Evolutionary conservation across 139 green algal species (phyloP), one percentile per base, ranked within the genome.

Genomic region (Coelastrella sp.): DNA sequence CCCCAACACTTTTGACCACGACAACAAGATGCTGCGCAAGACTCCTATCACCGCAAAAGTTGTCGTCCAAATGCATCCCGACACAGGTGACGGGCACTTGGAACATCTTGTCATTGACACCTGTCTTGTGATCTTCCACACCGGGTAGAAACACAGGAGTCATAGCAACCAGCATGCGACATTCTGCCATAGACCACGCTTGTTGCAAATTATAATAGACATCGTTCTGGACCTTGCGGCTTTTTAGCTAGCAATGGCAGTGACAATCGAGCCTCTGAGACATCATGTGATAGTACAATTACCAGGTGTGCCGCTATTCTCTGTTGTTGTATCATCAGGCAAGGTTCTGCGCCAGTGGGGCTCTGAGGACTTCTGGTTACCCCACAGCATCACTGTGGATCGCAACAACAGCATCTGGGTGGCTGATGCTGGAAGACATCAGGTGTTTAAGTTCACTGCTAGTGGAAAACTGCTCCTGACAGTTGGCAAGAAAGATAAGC

Each of bases 341-440:
- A 85, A 85, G 67, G 73, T 91, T 27, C 38, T 87, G 48, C 53
- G 37, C 2, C 53, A 67, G 15, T 96, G 88, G 91, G 95, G 94
- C 0, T 79, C 38, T 0, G 81, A 64, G 50, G 3, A 66, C 8
- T 94, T 96, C 62, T 89, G 86, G 45, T 93, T 98, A 94, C 95
- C 96, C 0, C 96, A 98, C 90, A 94, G 91, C 83, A 85, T 98
- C 45, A 94, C 92, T 0, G 50, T 94, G 11, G 93, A 94, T 64
- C 68, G 60, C 4, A 86, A 94, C 8, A 91, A 91, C 53, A 89
- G 91, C 83, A 35, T 98, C 27, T 98, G 94, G 94, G 83, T 95
- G 27, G 85, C 89, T 45, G 94, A 96, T 81, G 81, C 88, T 43
- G 93, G 91, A 0, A 62, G 73, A 38, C 93, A 96, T 77, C 89